phyloP scores from a whole-genome alignment of 2,329 filamentous ascomycete genomes.

The Colletotrichum simmondsii region DNA sequence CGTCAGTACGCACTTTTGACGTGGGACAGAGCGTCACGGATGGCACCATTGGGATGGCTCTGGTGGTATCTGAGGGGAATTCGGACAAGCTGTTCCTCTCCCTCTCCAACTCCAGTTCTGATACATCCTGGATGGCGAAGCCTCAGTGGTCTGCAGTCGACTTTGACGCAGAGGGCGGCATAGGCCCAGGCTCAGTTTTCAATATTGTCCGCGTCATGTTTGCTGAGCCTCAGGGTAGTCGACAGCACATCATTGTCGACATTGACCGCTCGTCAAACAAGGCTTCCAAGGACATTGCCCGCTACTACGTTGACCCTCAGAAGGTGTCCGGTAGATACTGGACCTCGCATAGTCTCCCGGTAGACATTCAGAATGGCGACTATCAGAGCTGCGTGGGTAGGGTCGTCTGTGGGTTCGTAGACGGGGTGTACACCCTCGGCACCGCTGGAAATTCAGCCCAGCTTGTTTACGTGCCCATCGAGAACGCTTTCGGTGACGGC shows the following conservation, averaged over 20 bases:
- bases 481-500: background rate
- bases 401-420: background rate
- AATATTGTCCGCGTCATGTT: background rate
- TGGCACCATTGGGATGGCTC: background rate
- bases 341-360: background rate
- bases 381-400: background rate
- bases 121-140: background rate
- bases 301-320: background rate
- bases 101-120: background rate
- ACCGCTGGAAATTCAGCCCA: background rate
- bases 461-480: background rate
- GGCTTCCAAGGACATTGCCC: background rate
- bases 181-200: background rate
- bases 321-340: background rate
- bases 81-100: background rate
- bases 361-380: background rate
- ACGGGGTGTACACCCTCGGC: background rate
- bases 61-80: background rate
- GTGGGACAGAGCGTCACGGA: background rate
- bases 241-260: background rate
- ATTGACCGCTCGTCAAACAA: background rate
- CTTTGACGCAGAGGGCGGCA: background rate
- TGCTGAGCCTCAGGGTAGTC: background rate
- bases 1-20: background rate
- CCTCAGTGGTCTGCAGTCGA: background rate